phyloP scores from a whole-genome alignment of 2,329 filamentous ascomycete genomes.

The Exophiala sp. region DNA sequence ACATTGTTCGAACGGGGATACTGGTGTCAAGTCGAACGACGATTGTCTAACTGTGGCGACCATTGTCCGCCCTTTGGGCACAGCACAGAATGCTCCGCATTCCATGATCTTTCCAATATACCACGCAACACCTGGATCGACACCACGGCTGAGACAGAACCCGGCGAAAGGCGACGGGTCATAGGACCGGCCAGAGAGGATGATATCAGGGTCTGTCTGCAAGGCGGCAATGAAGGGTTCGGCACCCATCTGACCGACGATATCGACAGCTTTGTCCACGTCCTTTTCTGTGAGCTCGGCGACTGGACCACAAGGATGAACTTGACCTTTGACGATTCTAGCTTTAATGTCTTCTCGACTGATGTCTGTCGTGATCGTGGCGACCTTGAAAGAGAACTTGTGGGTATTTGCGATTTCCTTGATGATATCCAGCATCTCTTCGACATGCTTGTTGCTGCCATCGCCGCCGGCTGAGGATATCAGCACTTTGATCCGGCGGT shows the following conservation, averaged over 20 bases:
- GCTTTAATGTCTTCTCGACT: background rate
- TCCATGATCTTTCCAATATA: slow-evolving; percentile 58
- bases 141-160: slow-evolving; percentile 37
- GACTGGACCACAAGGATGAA: slow-evolving; percentile 32
- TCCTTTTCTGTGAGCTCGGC: slow-evolving; percentile 38
- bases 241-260: slow-evolving; percentile 48
- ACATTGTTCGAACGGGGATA: slow-evolving; percentile 38
- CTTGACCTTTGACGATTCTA: background rate
- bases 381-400: slow-evolving; percentile 28
- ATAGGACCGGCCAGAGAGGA: slow-evolving; percentile 47
- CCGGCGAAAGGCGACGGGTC: slow-evolving; percentile 42
- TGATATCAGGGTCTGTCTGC: slow-evolving; percentile 43
- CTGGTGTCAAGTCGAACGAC: slow-evolving; percentile 46
- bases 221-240: slow-evolving; percentile 45
- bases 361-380: background rate
- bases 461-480: slow-evolving; percentile 49
- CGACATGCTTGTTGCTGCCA: slow-evolving; percentile 46
- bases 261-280: slow-evolving; percentile 36
- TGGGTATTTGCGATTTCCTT: slow-evolving; percentile 33
- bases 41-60: slow-evolving; percentile 43
- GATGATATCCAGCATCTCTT: slow-evolving; percentile 41
- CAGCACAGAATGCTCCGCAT: slow-evolving; percentile 46
- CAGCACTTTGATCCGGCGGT: slow-evolving; percentile 39
- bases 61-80: slow-evolving; percentile 44
- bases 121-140: slow-evolving; percentile 36